Evolutionary conservation across 2,329 filamentous ascomycete genomes (phyloP).

Genomic region (Fusarium verticillioides): DNA sequence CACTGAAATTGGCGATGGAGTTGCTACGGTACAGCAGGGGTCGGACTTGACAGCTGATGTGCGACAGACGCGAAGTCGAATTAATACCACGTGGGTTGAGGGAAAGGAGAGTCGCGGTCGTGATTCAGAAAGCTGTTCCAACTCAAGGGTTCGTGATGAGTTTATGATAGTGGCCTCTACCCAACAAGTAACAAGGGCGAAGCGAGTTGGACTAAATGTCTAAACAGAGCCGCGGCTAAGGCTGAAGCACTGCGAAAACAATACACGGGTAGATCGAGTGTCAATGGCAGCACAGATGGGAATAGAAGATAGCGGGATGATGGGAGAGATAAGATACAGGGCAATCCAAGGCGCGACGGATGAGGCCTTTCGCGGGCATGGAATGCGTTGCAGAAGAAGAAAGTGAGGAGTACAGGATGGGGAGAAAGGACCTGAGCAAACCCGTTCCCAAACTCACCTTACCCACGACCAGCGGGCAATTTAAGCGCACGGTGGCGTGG

Average conservation of each 20-base stretch:
- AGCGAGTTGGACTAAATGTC: slow-evolving; percentile 14
- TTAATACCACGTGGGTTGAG: slow-evolving; percentile 1
- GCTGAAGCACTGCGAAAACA: slow-evolving; percentile 1
- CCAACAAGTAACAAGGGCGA: slow-evolving; percentile 21
- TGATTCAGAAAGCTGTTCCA: slow-evolving; percentile 30
- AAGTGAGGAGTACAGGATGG: slow-evolving; percentile 53
- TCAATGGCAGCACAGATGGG: slow-evolving; percentile 24
- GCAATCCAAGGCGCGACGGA: slow-evolving; percentile 39
- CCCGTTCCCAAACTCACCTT: slow-evolving; percentile 54
- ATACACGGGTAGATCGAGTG: slow-evolving; percentile 12
- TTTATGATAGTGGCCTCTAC: slow-evolving; percentile 14
- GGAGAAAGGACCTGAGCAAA: slow-evolving; percentile 55
- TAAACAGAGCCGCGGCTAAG: slow-evolving; percentile 24
- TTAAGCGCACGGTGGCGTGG: slow-evolving; percentile 26
- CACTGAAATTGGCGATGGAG: slow-evolving; percentile 21
- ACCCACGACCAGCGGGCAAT: slow-evolving; percentile 50
- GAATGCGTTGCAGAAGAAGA: slow-evolving; percentile 51
- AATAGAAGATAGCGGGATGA: slow-evolving; percentile 18
- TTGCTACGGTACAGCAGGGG: slow-evolving; percentile 30
- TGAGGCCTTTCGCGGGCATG: slow-evolving; percentile 48
- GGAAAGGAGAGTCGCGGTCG: slow-evolving; percentile 3
- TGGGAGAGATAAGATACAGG: slow-evolving; percentile 16
- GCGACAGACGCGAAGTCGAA: slow-evolving; percentile 27
- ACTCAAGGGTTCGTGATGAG: slow-evolving; percentile 25
- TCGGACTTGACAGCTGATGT: slow-evolving; percentile 13